Base-by-base conservation (phyloP, 2,329 filamentous ascomycete species). In the Cryphonectria carpinicola region DNA sequence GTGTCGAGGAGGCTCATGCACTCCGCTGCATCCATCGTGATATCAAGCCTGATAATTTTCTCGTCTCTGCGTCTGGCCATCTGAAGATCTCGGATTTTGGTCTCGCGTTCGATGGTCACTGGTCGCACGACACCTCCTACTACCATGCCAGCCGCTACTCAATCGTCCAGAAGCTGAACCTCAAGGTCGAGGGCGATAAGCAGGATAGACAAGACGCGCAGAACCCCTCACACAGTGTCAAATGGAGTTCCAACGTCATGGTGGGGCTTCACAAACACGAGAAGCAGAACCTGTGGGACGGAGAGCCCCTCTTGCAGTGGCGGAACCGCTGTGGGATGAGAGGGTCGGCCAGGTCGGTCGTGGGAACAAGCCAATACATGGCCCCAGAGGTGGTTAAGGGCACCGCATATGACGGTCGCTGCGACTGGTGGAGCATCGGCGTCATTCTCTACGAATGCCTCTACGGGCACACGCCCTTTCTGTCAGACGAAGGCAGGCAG, bases 321-420 rank as follows among this genome's bases (percentile, higher is more conserved):
- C 87, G 92, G 61, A 90, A 94, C 77, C 85, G 86, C 22, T 87
- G 85, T 73, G 88, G 92, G 37, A 91, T 90, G 74, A 89, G 94
- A 54, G 88, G 88, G 46, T 87, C 93, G 46, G 95, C 95, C 1
- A 89, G 90, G 75, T 97, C 94, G 62, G 90, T 97, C 1, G 95
- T 98, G 14, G 95, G 95, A 2, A 98, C 96, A 2, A 97, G 94
- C 79, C 95, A 98, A 78, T 98, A 98, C 83, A 98, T 98, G 96
- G 95, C 96, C 0, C 95, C 95, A 1, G 96, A 98, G 82, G 93
- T 98, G 25, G 91, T 98, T 70, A 85, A 88, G 74, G 93, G 95
- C 39, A 88, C 94, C 65, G 83, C 87, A 52, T 98, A 98, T 79
- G 96, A 98, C 81, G 95, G 93, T 41, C 88, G 95, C 77, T 98